Conservation (phyloP, 164 flowering plant genomes). For the Piper longum region DNA sequence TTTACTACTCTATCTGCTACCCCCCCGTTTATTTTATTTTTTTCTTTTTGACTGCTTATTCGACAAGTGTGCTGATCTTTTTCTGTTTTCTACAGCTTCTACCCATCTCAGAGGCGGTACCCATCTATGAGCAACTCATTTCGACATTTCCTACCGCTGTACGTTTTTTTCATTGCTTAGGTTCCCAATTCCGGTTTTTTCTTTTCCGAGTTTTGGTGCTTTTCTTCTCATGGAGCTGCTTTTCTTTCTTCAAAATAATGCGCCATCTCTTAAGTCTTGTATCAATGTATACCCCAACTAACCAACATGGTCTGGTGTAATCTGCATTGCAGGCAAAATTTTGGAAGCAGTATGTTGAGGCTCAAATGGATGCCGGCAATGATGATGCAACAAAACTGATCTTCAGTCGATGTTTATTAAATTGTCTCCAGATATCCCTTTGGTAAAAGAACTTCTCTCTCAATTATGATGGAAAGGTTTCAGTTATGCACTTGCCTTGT, state of each 20-base stretch:
- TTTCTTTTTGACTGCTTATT: not conserved
- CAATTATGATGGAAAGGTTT: not conserved
- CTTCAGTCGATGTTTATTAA: slow-evolving; percentile 81
- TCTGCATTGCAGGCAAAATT: slow-evolving; percentile 50
- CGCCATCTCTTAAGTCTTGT: not conserved
- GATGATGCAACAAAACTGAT: slow-evolving; percentile 79
- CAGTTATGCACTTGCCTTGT: not conserved
- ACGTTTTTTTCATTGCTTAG: slow-evolving; percentile 11
- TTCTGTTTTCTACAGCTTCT: slow-evolving; percentile 28
- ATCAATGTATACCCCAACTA: not conserved
- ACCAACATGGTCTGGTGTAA: not conserved
- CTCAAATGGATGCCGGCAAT: slow-evolving; percentile 69
- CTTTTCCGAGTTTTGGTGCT: not conserved
- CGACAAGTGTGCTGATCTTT: not conserved
- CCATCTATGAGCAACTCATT: slow-evolving; percentile 78
- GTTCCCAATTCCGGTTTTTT: not conserved
- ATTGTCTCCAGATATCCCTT: slow-evolving; percentile 72
- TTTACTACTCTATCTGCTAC: too few species aligned
- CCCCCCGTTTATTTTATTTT: not conserved
- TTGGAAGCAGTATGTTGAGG: slow-evolving; percentile 99
- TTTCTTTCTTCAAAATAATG: not conserved
- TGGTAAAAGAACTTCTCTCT: slow-evolving; percentile 33
- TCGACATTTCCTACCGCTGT: slow-evolving; percentile 76
- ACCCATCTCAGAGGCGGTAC: slow-evolving; percentile 65
- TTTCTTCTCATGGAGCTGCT: not conserved